phyloP scores from a whole-genome alignment of 73 alveolate genomes.

The Breviolum minutum region DNA sequence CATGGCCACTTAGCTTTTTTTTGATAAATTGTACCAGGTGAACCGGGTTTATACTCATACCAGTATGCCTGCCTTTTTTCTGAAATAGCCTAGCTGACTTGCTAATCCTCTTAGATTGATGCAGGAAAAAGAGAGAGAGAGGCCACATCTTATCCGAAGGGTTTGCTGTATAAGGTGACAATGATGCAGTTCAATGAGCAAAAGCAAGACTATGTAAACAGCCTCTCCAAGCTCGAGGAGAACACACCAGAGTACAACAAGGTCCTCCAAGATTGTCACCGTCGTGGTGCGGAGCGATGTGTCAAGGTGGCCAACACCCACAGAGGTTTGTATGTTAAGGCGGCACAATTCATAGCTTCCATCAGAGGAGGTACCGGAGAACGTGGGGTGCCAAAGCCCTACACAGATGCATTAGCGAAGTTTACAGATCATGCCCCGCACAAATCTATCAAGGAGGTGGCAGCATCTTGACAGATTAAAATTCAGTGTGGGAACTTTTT shows the following conservation, averaged over 20 bases:
- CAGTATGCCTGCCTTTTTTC: background rate
- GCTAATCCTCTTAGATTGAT: background rate
- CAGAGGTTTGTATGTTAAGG: conserved; percentile 78
- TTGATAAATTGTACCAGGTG: background rate
- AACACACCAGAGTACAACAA: conserved; percentile 42
- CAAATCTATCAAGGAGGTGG: conserved; percentile 36
- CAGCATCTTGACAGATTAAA: background rate
- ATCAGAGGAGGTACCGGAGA: conserved; percentile 95
- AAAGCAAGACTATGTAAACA: conserved; percentile 84
- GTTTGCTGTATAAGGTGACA: conserved; percentile 12
- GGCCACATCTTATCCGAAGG: background rate
- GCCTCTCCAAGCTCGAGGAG: conserved; percentile 81
- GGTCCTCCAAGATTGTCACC: conserved; percentile 55
- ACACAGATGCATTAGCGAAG: conserved; percentile 87
- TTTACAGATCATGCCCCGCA: conserved; percentile 93
- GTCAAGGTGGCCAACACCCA: conserved; percentile 64
- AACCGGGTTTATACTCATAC: background rate
- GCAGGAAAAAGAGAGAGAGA: background rate
- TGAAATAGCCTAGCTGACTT: background rate
- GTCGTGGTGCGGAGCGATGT: conserved; percentile 72
- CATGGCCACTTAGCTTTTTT: background rate
- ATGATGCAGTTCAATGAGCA: conserved; percentile 95
- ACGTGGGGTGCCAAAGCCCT: conserved; percentile 77
- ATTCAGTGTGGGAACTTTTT: background rate
- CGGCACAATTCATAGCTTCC: conserved; percentile 94